Conservation (phyloP, 2,329 filamentous ascomycete species). For the Neopestalotiopsis sp. region DNA sequence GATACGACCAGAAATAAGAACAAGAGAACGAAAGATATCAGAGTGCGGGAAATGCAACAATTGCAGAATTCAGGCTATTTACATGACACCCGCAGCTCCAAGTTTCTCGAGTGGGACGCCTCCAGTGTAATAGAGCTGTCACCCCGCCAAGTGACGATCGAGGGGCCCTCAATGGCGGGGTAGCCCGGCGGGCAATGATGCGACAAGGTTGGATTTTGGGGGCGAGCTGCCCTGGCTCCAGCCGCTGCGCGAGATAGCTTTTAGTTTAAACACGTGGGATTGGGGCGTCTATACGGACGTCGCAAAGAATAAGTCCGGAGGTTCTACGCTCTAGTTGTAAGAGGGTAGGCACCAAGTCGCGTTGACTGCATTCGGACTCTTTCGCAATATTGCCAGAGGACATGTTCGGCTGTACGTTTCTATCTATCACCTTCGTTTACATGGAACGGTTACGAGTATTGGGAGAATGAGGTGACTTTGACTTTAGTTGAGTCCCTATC, state of each 20-base stretch:
- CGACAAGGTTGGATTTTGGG: neutral
- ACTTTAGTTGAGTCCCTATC: too few relatives aligned
- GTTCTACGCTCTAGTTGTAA: neutral
- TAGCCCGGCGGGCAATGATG: conserved; percentile 18
- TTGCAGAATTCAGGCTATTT: conserved; percentile 18
- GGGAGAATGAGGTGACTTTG: too few relatives aligned
- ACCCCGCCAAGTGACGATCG: neutral
- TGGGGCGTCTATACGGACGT: conserved; percentile 15
- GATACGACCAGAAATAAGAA: neutral
- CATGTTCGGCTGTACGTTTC: too few relatives aligned
- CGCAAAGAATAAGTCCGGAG: neutral
- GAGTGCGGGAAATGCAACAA: neutral
- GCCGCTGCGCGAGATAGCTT: neutral
- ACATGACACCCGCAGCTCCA: neutral
- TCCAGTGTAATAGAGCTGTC: neutral
- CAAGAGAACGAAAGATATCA: neutral
- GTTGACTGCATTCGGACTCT: too few relatives aligned
- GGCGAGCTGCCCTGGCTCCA: neutral
- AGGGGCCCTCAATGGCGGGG: conserved; percentile 13
- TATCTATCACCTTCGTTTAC: too few relatives aligned
- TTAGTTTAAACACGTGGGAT: neutral
- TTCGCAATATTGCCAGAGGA: too few relatives aligned
- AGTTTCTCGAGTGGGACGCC: neutral
- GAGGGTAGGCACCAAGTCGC: too few relatives aligned
- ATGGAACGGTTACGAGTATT: too few relatives aligned